Conservation (phyloP, 805 yeast species). For the Candida ficus region DNA sequence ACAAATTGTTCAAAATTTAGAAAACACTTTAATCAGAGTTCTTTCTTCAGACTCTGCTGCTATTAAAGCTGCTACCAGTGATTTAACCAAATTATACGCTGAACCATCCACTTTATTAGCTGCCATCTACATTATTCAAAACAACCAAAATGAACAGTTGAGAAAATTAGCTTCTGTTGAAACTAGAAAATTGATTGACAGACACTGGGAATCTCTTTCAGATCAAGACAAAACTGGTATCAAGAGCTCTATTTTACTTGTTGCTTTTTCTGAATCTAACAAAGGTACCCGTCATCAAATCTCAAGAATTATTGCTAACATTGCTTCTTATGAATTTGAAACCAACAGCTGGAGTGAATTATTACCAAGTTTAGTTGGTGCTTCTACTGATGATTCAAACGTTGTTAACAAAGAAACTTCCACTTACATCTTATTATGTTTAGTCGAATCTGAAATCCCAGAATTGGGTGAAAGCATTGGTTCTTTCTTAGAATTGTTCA, state of each 20-base stretch:
- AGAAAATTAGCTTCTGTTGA: constrained; percentile 96
- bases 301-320: constrained; percentile 84
- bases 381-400: constrained; percentile 48
- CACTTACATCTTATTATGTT: constrained; percentile 68
- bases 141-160: constrained; percentile 61
- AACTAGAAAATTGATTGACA: constrained; percentile 74
- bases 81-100: constrained; percentile 68
- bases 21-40: constrained; percentile 72
- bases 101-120: constrained; percentile 74
- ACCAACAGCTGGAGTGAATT: constrained; percentile 70
- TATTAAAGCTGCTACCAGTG: constrained; percentile 77
- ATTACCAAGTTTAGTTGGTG: constrained; percentile 62
- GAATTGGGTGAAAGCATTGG: constrained; percentile 52
- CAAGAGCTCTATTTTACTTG: constrained; percentile 60
- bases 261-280: constrained; percentile 60
- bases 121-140: constrained; percentile 73
- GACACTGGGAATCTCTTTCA: constrained; percentile 55
- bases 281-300: constrained; percentile 78
- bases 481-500: constrained; percentile 68
- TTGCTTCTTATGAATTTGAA: constrained; percentile 72
- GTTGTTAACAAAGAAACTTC: constrained; percentile 73
- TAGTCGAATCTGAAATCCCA: constrained; percentile 67
- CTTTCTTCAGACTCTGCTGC: constrained; percentile 76
- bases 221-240: constrained; percentile 51
- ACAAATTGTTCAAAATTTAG: constrained; percentile 64